Base-by-base conservation (phyloP, 805 yeast species). In the Wickerhamia fluorescens region DNA sequence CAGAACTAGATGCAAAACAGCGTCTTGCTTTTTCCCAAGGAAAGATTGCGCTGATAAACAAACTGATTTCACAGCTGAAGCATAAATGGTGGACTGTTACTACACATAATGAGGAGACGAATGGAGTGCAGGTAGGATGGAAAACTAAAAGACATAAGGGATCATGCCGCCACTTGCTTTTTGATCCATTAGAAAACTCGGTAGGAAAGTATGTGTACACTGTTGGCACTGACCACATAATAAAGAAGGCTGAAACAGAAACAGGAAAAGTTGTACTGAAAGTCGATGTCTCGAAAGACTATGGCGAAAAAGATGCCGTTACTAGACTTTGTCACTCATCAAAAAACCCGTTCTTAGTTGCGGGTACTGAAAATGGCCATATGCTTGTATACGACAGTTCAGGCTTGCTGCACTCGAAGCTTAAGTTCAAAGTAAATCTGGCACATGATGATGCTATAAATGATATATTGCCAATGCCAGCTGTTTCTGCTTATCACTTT, bases 61-160 rank as follows among this genome's bases (percentile, higher is more conserved):
- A 41, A 36, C 46, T 56, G n/a, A 45, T 58, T 6, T 51, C 59
- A 3, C 58, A 49, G 31, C 57, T 51, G 39, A 50, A 51, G 23
- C 50, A 54, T 40, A 68, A 58, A 44, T 60, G 71, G 56, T 74
- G 79, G 78, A 49, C 54, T 14, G 49, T 58, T 12, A 47, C 54
- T 3, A 41, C 44, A 5, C 62, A 50, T 33, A 49, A 49, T 21
- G 43, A 43, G 7, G 44, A 47, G 3, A 29, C 47, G 5, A 34
- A 32, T 1, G 56, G 49, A 6, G 41, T 61, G 12, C 47, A 65
- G 4, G 48, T 56, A 4, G 45, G 68, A 16, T 89, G 98, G 98
- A 73, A 79, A 31, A 88, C 96, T 0, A 83, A 74, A 45, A 71
- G 97, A 49, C 97, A 89, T 49, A 87, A 86, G 51, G 88, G 86